Base-by-base conservation (phyloP, 495 filamentous ascomycete genomes). In the Neohortaea acidophila region DNA sequence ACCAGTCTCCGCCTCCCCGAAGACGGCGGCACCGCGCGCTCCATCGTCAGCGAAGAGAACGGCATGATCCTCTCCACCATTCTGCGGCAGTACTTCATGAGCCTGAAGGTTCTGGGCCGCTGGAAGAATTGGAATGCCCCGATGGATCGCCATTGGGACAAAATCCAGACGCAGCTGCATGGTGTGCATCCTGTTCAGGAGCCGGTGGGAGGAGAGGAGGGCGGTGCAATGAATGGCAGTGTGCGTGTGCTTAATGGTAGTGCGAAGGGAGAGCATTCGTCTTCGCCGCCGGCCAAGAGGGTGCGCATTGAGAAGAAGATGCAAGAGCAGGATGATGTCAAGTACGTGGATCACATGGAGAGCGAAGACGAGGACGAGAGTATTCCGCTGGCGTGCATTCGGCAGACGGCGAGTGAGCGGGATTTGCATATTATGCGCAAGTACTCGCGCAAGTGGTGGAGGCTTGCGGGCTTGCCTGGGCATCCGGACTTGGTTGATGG, bases 51-150 rank as follows among this genome's bases (percentile, higher is more conserved):
- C 19, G 84, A 92, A 43, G 85, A 94, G 51, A 84, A 79, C 40
- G 85, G 85, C 6, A 70, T 91, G 3, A 57, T 94, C 20, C 82
- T 92, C 45, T 80, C 75, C 45, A 82, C 74, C 42, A 75, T 94
- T 42, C 62, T 94, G 17, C 72, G 85, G 3, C 85, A 92, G 55
- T 92, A 91, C 50, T 92, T 94, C 53, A 71, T 87, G 64, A 77
- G 73, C 9, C 60, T 91, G 13, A 84, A 82, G 41, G 74, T 85
- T 0, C 55, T 91, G 36, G 76, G 80, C 2, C 67, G 67, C 47
- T 92, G 85, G 85, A 66, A 66, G 32, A 58, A 66, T 13, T 78
- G 78, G 76, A 68, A 71, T 27, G 53, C 57, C 4, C 62, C 59
- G 47, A 52, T 84, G 45, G 60, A 62, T 0, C 58, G 67, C 2